Evolutionary conservation across 2,329 filamentous ascomycete genomes (phyloP), one percentile per base, ranked within the genome.

Genomic region (Claviceps citrina): DNA sequence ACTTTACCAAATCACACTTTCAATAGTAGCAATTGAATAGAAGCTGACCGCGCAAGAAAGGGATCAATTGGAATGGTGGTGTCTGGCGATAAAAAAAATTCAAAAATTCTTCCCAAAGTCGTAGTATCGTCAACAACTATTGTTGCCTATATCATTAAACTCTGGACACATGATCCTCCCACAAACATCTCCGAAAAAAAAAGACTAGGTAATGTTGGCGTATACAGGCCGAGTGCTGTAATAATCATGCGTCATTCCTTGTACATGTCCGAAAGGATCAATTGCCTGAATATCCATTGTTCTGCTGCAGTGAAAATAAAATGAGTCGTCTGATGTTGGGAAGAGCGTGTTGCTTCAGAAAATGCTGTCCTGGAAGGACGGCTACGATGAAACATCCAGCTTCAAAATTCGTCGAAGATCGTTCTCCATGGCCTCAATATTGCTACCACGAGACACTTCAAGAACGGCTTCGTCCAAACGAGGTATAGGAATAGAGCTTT

Each of bases 371-470:
- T 43, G 36, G 2, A 46, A 40, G n/a, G 44, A 28, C 31, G 52
- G 46, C 18, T 52, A 51, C 15, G 53, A 39, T n/a, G 48, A 42
- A 40, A 56, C 38, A 42, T 62, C 56, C 22, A 65, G 43, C 43
- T 73, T 73, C 44, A 75, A 58, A 40, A 73, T 65, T 43, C 67
- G 64, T 36, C 70, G 64, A 41, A 75, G 64, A 46, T 63, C 63
- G 38, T 72, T 65, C 48, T 75, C 71, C 63, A 74, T 68, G 9
- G 62, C 60, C 33, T 64, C 52, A 28, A 73, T 51, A 40, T 66
- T 60, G n/a, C 46, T 46, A 32, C 47, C 32, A 28, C 48, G 46
- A 24, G 13, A 15, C 7, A 15, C 31, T 26, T 20, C 26, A 12
- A 13, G 4, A 5, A 8, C 16, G n/a, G 24, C 10, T 13, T 39